Percentiles rank a stretch among this genome's conserved stretches.
These are phyloP conservation scores for Lanmaoa pseudosensibilis DNA, from an alignment of 768 basidiomycete species.

Conservation along the genomic window DNA sequence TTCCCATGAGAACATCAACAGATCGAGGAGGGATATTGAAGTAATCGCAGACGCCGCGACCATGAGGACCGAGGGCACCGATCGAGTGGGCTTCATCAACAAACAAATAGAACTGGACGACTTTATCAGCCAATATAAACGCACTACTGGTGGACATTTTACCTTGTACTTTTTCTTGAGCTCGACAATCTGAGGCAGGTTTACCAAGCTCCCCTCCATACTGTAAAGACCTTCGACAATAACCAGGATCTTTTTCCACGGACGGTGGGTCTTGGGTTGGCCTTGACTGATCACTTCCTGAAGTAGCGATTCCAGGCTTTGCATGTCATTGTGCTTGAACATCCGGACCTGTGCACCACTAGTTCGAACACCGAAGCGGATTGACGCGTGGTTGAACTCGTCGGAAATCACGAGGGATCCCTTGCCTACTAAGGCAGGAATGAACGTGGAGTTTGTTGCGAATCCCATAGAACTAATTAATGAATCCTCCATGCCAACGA, in stretches of 20 bases:
- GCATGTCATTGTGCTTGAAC: conserved; percentile 98
- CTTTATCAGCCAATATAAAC: not conserved
- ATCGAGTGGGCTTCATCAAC: conserved; percentile 98
- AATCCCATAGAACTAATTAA: conserved; percentile 96
- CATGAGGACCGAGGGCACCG: conserved; percentile 91
- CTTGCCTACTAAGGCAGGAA: conserved; percentile 87
- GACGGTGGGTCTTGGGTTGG: conserved; percentile 95
- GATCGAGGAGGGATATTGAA: conserved; percentile 78
- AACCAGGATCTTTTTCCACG: conserved; percentile 97
- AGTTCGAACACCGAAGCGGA: conserved; percentile 87
- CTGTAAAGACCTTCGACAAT: conserved; percentile 96
- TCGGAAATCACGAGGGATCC: conserved; percentile 96
- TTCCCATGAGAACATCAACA: conserved; percentile 97
- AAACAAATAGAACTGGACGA: conserved; percentile 84
- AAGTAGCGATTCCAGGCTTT: conserved; percentile 73
- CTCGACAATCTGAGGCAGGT: conserved; percentile 79
- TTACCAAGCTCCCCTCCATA: conserved; percentile 96
- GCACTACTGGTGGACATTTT: conserved; percentile 13
- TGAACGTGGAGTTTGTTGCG: conserved; percentile 90
- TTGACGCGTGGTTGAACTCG: conserved; percentile 94
- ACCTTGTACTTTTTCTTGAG: conserved; percentile 97
- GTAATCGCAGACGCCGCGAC: conserved; percentile 94
- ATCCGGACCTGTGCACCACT: conserved; percentile 86
- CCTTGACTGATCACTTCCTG: conserved; percentile 95
- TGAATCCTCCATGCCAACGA: conserved; percentile 88